Base-by-base conservation (phyloP, 768 basidiomycete species). In the Plicaturopsis crispa region DNA sequence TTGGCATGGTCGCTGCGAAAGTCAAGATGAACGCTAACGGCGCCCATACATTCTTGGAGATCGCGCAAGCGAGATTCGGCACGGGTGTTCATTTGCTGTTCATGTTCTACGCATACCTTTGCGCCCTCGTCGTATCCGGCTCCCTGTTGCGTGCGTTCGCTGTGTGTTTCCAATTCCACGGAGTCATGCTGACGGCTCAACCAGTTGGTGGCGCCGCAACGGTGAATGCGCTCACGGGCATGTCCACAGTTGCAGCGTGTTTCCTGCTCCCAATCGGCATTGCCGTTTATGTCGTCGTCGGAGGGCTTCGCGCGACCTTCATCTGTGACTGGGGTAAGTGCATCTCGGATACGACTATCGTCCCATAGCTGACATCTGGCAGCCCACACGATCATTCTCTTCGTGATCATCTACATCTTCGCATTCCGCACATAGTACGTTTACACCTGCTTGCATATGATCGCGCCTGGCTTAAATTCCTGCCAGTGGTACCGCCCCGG, bases 11-110 rank as follows among this genome's bases (percentile, higher is more conserved):
- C 4, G 60, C 62, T 7, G 60, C 62, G 3, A 62, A 62, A 32
- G 59, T 67, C 19, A 70, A 70, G 48, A 56, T 56, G 55, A 67
- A 66, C 30, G 66, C 65, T 0, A 66, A 64, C 24, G 62, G 60
- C 3, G 66, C 66, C 1, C 60, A 62, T 31, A 70, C 68, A 0
- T 67, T 66, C 47, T 53, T 67, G 17, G 65, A 62, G 57, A 66
- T 69, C 18, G 60, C 64, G 16, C 60, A 60, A 31, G 52, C 48
- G 10, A 56, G 63, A 12, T 63, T 63, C 33, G 63, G 63, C 4
- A 56, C 59, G 0, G 42, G 47, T 1, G 56, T 57, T 11, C 63
- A 61, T 43, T 37, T 59, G 20, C 45, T 63, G 3, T 61, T 63
- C 41, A 56, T 57, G 14, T 55, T 61, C 41, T 61, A 60, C 38